Evolutionary conservation across 2,329 filamentous ascomycete species (phyloP), one percentile per base, ranked within the genome.

Genomic region (Monosporascus sp.): DNA sequence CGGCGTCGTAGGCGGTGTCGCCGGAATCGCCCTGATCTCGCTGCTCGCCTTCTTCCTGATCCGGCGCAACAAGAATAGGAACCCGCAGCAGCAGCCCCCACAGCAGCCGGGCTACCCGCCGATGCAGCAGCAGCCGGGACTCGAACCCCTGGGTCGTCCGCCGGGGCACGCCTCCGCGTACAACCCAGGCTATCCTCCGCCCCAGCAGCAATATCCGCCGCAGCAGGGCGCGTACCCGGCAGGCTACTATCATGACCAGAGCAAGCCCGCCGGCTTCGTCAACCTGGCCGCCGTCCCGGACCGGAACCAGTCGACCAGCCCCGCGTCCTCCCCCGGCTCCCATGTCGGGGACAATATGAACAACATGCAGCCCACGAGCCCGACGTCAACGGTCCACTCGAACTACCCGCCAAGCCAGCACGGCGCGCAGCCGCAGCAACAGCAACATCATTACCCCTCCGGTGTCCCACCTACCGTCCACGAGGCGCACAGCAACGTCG

Each of bases 1-100:
- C 11, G 76, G 76, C 26, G 68, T 70, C 3, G 73, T 79, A 9
- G 76, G 76, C n/a, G 77, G 77, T 14, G 69, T 77, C 3, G 71
- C 63, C 0, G 69, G 61, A 16, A 58, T 79, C 20, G 71, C 64
- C 3, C 61, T 79, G n/a, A 63, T 79, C 45, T 69, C 66, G 20
- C 56, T 70, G 7, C 71, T 61, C 9, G 64, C 67, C 38, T 78
- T 74, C 61, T 71, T 76, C 58, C 60, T 77, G 20, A 50, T 76
- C 51, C 73, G 71, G 22, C 71, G 70, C 26, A 73, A 64, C 51
- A 65, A 69, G 54, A 65, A 67, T 26, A 64, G 64, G 44, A 20
- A 43, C 8, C 37, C 5, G 56, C 54, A 7, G 51, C 55, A 36
- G 26, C 61, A 20, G 49, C 46, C 38, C 49, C 16, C 37, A 14